Conservation (phyloP, 2,329 filamentous ascomycete genomes). For the Fusarium cicatricum region DNA sequence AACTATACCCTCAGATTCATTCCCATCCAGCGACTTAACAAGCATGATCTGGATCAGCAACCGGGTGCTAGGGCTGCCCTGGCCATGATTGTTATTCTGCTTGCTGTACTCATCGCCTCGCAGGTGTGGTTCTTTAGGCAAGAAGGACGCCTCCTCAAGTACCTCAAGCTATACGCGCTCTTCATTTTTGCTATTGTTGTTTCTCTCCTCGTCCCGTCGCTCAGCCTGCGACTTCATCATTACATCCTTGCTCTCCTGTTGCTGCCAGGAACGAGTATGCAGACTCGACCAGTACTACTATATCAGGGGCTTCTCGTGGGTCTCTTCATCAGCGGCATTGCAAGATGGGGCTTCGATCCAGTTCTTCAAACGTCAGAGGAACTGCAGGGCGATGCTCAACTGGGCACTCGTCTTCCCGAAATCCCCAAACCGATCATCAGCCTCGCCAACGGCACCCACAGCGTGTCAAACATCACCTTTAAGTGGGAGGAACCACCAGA, state of each 20-base stretch:
- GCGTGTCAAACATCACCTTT: conserved; percentile 72
- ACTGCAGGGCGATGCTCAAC: conserved; percentile 73
- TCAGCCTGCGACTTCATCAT: conserved; percentile 91
- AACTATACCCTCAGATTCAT: conserved; percentile 97
- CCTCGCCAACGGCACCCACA: conserved; percentile 46
- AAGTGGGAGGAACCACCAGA: conserved; percentile 57
- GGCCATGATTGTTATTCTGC: conserved; percentile 75
- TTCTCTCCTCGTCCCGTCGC: conserved; percentile 74
- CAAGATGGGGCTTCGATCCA: conserved; percentile 91
- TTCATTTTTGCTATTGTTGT: conserved; percentile 73
- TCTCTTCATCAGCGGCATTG: conserved; percentile 89
- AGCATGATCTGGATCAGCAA: conserved; percentile 87
- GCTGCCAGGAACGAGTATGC: conserved; percentile 86
- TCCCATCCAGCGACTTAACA: conserved; percentile 89
- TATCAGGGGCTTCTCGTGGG: conserved; percentile 92
- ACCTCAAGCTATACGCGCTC: conserved; percentile 79
- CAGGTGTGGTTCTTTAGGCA: conserved; percentile 89
- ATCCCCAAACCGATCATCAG: conserved; percentile 58
- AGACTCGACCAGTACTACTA: conserved; percentile 82
- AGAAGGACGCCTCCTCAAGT: conserved; percentile 80
- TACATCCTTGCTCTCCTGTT: conserved; percentile 90
- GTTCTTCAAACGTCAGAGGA: conserved; percentile 83
- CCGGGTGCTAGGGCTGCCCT: conserved; percentile 88
- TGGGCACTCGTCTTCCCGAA: conserved; percentile 67
- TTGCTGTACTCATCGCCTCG: conserved; percentile 72